Base-by-base conservation (phyloP, 305 asterid genomes). In the Petunia hybrid region DNA sequence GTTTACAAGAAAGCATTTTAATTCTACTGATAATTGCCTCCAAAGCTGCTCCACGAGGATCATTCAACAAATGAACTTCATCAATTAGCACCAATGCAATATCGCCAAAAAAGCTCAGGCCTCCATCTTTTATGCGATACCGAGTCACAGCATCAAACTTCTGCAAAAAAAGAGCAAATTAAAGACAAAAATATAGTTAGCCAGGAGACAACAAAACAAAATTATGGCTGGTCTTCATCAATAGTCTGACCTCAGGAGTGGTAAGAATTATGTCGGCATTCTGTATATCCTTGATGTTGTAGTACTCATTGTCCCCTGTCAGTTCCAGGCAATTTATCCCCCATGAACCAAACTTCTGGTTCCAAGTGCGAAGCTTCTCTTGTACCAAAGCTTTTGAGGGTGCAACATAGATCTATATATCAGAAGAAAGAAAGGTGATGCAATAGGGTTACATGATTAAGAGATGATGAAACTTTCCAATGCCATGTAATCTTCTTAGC, bases 341-440 rank as follows among this genome's bases (percentile, higher is more conserved):
- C 88, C 93, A 80, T 70, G 92, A 83, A 69, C 97, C 97, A 80
- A 96, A 85, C 88, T 92, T 96, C 82, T 94, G 92, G 80, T 83
- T 90, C 99, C 99, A 94, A 81, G 88, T 88, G 71, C 98, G 93
- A 73, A 94, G 90, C 88, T 96, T 96, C 91, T 96, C 99, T 87
- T 94, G 98, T 74, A 96, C 97, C 92, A 94, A 86, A 82, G 98
- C 99, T 91, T 96, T 96, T 66, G 98, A 96, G 81, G 98, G 98
- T 16, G 98, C 97, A 80, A 96, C 85, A 82, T 96, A 96, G 75
- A 96, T 87, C 98, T 96, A 85, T 81, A 84, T 42, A 66, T 74
- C 86, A 86, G 42, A 82, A 85, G 73, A 43, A 80, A 77, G 53
- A 60, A 69, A n/a, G 22, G 55, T 48, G 39, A 51, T 4, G 5